Conservation (phyloP, 306 rosid species). For the Hylodesmum podocarpum region DNA sequence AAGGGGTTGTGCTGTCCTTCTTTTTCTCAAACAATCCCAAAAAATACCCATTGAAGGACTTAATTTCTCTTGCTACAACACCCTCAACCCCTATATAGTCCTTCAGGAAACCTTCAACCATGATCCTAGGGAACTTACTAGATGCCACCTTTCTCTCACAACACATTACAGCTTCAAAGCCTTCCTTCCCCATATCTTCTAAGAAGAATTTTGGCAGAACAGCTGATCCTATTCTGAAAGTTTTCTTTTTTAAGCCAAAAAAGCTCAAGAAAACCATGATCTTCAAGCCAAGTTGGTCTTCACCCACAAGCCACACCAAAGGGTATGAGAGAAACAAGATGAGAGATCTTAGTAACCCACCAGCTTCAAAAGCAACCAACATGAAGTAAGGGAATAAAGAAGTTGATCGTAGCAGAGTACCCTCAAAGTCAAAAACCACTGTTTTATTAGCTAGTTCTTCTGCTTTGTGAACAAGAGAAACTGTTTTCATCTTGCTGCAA, state of each 20-base stretch:
- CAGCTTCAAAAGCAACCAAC: conserved; percentile 79
- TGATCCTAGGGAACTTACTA: conserved; percentile 58
- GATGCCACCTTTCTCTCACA: conserved; percentile 49
- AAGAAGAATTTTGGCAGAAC: conserved; percentile 70
- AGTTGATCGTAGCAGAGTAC: conserved; percentile 44
- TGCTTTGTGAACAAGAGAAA: conserved; percentile 14
- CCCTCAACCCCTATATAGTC: conserved; percentile 58
- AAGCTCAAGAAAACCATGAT: conserved; percentile 64
- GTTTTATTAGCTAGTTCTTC: conserved; percentile 28
- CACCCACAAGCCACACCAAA: conserved; percentile 52
- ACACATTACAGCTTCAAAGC: conserved; percentile 53
- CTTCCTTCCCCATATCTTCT: conserved; percentile 60
- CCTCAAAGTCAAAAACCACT: conserved; percentile 55
- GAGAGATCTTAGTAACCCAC: conserved; percentile 55
- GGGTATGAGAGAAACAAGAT: conserved; percentile 57
- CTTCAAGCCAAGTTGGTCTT: conserved; percentile 45
- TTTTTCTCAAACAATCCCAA: conserved; percentile 54
- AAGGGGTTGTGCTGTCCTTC: neutral
- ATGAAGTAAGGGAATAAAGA: conserved; percentile 70
- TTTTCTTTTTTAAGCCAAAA: conserved; percentile 49
- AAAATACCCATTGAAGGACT: conserved; percentile 53
- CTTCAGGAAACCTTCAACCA: conserved; percentile 64
- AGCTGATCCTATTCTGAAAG: conserved; percentile 49
- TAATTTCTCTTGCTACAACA: conserved; percentile 60
- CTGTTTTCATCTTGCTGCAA: conserved; percentile 15